Evolutionary conservation across 1,284 basidiomycete genomes (phyloP), one percentile per base, ranked within the genome.

Genomic region (Fomitopsis betulina): DNA sequence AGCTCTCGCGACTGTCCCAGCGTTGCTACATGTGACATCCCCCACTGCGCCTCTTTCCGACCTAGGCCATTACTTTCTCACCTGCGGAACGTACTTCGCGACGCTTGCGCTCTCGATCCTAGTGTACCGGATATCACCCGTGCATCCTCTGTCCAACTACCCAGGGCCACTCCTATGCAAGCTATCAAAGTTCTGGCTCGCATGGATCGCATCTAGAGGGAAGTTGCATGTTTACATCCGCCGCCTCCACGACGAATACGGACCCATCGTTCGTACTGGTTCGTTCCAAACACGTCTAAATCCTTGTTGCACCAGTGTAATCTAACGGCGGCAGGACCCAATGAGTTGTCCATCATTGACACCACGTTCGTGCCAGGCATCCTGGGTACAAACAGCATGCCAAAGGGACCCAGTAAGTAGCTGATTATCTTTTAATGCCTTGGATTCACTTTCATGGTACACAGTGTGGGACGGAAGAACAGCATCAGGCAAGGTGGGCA

Each of bases 31-130:
- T 43, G 10, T 25, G 40, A 43, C 21, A 9, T 43, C 40, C 19
- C 5, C 13, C n/a, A 43, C 17, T 12, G 10, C 23, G 21, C 17
- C 19, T 40, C 15, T 40, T 10, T 40, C 40, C 17, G 8, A 43
- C 40, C 40, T 43, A 3, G 5, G 19, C n/a, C 9, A 19, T 25
- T 43, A 43, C 82, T 80, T 58, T 84, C 86, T 65, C 78, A 86
- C 58, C 84, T 85, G 83, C 80, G 80, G 27, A 82, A 84, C 62
- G 74, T 86, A 81, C 35, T 51, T 33, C 27, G 30, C 55, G 2
- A 61, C 59, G 0, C 60, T 68, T 9, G 23, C 60, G 0, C 12
- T 51, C 2, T 66, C 67, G 4, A 65, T 68, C 33, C 33, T 63
- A 0, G 13, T 62, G 6, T 72, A 73, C 53, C 67, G 72, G 2